Percentiles rank a stretch among this genome's conserved stretches.
phyloP scores from a whole-genome alignment of 257 asterid genomes.

The Solanum paucissectum region DNA sequence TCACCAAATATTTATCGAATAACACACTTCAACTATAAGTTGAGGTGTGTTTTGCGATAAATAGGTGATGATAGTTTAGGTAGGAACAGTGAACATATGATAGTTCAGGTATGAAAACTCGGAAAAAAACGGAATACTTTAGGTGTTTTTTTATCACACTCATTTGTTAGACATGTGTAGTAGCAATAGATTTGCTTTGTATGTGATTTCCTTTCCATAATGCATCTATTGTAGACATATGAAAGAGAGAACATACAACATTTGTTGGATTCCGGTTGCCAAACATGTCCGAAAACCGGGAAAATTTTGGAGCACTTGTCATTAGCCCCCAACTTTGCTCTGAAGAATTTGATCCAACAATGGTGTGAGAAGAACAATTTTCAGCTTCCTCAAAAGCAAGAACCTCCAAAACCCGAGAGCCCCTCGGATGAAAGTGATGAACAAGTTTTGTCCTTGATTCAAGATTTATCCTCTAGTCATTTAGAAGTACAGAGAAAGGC shows the following conservation, averaged over 20 bases:
- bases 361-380: constrained; percentile 70
- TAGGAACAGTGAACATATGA: neutral
- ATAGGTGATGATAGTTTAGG: neutral
- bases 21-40: neutral
- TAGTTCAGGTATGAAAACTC: neutral
- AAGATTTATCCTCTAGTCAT: neutral
- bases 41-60: neutral
- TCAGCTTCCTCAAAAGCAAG: constrained; percentile 30
- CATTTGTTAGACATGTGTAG: neutral
- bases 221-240: constrained; percentile 41
- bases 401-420: neutral
- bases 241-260: constrained; percentile 74
- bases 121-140: neutral
- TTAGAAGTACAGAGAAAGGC: neutral
- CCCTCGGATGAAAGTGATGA: neutral
- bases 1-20: neutral
- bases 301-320: constrained; percentile 35
- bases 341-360: constrained; percentile 48
- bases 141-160: neutral
- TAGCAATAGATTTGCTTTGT: neutral
- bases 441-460: neutral
- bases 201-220: neutral
- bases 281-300: constrained; percentile 72
- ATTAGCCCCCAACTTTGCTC: constrained; percentile 57
- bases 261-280: constrained; percentile 54